Base-by-base conservation (phyloP, 2,329 filamentous ascomycete species). In the Alternaria longipes region DNA sequence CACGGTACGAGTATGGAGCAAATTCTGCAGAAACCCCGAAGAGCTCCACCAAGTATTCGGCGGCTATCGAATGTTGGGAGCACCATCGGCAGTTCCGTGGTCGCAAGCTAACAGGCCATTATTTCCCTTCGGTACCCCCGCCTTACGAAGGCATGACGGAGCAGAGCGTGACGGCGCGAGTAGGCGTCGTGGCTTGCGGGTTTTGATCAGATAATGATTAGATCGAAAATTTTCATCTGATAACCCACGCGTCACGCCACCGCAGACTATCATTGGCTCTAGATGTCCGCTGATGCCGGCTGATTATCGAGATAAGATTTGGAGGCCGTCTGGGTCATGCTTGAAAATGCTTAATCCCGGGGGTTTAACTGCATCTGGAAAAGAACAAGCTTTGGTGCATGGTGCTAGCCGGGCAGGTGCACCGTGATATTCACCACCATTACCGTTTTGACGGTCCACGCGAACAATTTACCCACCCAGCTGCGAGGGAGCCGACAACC, bases 121-220 rank as follows among this genome's bases (percentile, higher is more conserved):
- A 62, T 34, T 20, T 56, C 36, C 46, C 55, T 42, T 42, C 46
- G 40, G 32, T 34, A 36, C 12, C 30, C 34, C 44, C 46, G 34
- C 56, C 36, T 26, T 46, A 53, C 57, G 47, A 51, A 40, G 32
- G 30, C 49, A 51, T 53, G 49, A 57, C 42, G 45, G 49, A 50
- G 36, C 22, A 45, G 38, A 44, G 41, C 24, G 54, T 40, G 14
- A 16, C 12, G 44, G 44, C 59, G 36, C 47, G 22, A 7, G 47
- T 28, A 45, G 47, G 42, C 26, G 53, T 28, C 44, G 54, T 50
- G 45, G 34, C 56, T 57, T 30, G 54, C 28, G 16, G 12, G 56
- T 69, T 68, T 66, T 50, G 60, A 72, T 70, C 69, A 65, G 69
- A 72, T 72, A 68, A 71, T 65, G 64, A 71, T 71, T 67, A 69